Conservation (phyloP, 345 rosid species). For the Syzygium aromaticum region DNA sequence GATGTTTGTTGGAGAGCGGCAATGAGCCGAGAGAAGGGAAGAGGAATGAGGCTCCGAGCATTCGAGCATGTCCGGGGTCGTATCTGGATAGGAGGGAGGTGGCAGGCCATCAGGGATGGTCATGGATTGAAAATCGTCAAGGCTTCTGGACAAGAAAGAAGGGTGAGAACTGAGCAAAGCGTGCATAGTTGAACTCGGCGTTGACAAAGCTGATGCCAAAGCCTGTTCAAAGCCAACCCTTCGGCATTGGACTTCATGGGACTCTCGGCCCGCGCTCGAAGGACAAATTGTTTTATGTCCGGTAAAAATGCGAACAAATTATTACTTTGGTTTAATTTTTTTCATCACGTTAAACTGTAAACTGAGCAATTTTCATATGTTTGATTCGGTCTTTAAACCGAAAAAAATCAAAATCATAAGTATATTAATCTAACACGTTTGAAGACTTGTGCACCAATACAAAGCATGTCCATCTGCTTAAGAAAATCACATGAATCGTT, state of each 20-base stretch:
- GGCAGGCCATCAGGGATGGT: conserved; percentile 13
- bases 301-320: not conserved
- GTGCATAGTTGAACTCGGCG: conserved; percentile 11
- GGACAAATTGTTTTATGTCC: not conserved
- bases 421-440: not conserved
- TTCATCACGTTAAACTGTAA: not conserved
- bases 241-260: too few relatives aligned
- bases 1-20: not conserved
- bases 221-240: not conserved
- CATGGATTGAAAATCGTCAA: conserved; percentile 3
- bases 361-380: not conserved
- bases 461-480: not conserved
- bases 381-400: not conserved
- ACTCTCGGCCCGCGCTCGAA: not conserved
- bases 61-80: not conserved
- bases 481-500: not conserved
- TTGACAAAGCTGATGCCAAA: conserved; percentile 1
- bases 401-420: not conserved
- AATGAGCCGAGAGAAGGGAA: not conserved
- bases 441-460: not conserved
- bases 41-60: not conserved
- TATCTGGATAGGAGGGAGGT: not conserved
- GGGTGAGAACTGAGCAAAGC: conserved; percentile 2
- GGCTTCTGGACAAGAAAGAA: not conserved
- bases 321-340: not conserved